Percentiles rank a stretch among this genome's conserved stretches.
These are phyloP conservation scores for Penicillium sp. DNA, from an alignment of 2,329 filamentous ascomycete genomes.

Conservation along the genomic window DNA sequence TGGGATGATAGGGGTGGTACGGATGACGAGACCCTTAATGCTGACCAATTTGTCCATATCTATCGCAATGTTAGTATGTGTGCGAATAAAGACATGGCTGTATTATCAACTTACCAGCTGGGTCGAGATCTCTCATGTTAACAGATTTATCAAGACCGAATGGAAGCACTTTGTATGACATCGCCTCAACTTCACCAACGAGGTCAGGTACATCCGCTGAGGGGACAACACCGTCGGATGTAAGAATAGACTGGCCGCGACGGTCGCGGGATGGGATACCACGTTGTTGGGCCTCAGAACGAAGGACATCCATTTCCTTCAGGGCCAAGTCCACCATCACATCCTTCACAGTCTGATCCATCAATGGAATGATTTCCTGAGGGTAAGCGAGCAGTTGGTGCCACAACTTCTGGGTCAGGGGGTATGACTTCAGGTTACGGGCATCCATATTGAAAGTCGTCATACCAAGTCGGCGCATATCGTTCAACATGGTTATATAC, in stretches of 20 bases:
- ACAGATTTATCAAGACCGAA: conserved; percentile 85
- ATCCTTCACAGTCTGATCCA: conserved; percentile 94
- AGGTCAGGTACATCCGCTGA: conserved; percentile 66
- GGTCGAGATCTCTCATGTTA: conserved; percentile 93
- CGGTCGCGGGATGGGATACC: conserved; percentile 29
- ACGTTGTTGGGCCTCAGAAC: conserved; percentile 56
- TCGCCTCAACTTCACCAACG: conserved; percentile 75
- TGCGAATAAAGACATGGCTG: neutral
- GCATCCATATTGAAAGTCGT: conserved; percentile 86
- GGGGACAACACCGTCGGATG: conserved; percentile 23
- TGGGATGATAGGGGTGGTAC: conserved; percentile 92
- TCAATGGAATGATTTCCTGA: conserved; percentile 92
- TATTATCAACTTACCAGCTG: conserved; percentile 62
- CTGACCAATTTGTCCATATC: conserved; percentile 96
- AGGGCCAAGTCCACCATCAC: conserved; percentile 88
- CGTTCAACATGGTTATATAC: conserved; percentile 82
- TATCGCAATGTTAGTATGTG: conserved; percentile 28
- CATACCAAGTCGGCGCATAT: conserved; percentile 86
- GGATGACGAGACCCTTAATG: conserved; percentile 94
- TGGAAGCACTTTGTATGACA: conserved; percentile 82
- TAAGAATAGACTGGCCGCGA: conserved; percentile 28
- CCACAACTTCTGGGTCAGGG: conserved; percentile 90
- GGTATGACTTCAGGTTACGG: conserved; percentile 87
- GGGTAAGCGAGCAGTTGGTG: conserved; percentile 94
- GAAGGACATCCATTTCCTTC: conserved; percentile 73